Evolutionary conservation across 2,329 filamentous ascomycete species (phyloP), one percentile per base, ranked within the genome.

Genomic region (Coniella vitis): DNA sequence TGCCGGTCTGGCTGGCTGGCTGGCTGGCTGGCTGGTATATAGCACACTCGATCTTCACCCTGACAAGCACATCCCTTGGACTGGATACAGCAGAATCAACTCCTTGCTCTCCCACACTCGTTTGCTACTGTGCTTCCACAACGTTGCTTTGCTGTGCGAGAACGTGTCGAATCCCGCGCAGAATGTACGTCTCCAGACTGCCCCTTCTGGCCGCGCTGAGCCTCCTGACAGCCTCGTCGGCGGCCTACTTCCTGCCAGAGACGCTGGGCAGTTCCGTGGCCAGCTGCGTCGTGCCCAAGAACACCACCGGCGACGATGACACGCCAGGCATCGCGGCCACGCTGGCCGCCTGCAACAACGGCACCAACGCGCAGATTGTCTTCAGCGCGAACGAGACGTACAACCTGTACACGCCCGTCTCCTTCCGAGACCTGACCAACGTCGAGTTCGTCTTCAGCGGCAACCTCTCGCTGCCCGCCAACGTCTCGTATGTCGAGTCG

Each of bases 401-500:
- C 43, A 55, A 52, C 36, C 53, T 57, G 13, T 38, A 54, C 44
- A 57, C 56, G 7, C 56, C 56, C 1, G n/a, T 57, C 19, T 42
- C 51, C 10, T 54, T 58, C 37, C 48, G 37, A 3, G 25, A 32
- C n/a, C 48, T 58, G 7, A 45, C 21, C 5, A 54, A 56, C 34
- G 51, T 58, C 38, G 54, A 56, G 35, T 55, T 58, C 34, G 41
- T 54, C 13, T 48, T 57, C 43, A 35, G 55, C 4, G 56, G 55
- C 13, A 58, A 58, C 29, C 22, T 57, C 3, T 51, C 55, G 2
- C 43, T 58, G 12, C 53, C 54, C 3, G 43, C 45, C 29, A 54
- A 58, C 29, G 49, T 58, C n/a, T 54, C 36, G 13, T 43, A 55
- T 5, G 52, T 57, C 1, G 54, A 58, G 39, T 39, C 51, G 1